Conservation (phyloP, 2,329 filamentous ascomycete genomes). For the Pseudocercospora cruenta region DNA sequence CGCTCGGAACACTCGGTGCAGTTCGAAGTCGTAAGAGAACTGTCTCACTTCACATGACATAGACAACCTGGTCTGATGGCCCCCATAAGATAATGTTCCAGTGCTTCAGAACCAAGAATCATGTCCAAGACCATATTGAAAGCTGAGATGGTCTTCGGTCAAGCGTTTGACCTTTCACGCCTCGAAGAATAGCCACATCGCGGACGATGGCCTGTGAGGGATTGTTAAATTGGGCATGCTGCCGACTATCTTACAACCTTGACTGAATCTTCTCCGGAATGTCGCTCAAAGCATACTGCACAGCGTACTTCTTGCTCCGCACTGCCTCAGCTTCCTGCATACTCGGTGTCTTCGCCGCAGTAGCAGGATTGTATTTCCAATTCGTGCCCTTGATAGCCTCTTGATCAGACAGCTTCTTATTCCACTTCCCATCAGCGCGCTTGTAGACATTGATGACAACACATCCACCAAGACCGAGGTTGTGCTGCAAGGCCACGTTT, state of each 20-base stretch:
- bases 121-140: too few species aligned
- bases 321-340: conserved; percentile 69
- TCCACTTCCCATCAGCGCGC: conserved; percentile 74
- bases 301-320: conserved; percentile 68
- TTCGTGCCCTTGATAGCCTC: conserved; percentile 68
- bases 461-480: conserved; percentile 87
- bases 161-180: too few species aligned
- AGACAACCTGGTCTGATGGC: too few species aligned
- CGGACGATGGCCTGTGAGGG: too few species aligned
- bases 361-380: conserved; percentile 89
- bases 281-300: conserved; percentile 78
- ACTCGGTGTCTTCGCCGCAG: conserved; percentile 87
- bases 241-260: conserved; percentile 56
- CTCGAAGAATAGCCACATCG: too few species aligned
- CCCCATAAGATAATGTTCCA: too few species aligned
- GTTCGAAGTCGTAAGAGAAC: background rate
- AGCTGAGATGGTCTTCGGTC: too few species aligned
- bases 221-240: background rate
- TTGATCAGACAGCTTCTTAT: conserved; percentile 62
- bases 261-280: conserved; percentile 73
- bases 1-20: background rate
- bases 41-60: background rate
- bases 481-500: conserved; percentile 81
- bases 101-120: too few species aligned
- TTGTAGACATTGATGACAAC: conserved; percentile 89